Evolutionary conservation across 148 eudicot genomes (phyloP).

Genomic region (Diospyros lotus): DNA sequence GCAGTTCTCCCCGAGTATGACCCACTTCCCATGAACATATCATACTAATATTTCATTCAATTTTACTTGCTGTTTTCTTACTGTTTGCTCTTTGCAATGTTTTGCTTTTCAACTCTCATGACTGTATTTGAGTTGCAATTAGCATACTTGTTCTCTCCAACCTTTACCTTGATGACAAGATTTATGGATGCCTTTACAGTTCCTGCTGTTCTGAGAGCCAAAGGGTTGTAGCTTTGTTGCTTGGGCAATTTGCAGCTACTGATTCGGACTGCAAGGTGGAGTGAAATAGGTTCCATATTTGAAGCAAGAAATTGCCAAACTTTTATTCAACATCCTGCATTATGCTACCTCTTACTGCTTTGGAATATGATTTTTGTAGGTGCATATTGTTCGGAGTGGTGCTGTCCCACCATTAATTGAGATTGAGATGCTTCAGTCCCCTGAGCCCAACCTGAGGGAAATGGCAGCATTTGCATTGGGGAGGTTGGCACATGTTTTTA

Average conservation of each 20-base stretch:
- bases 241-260: conserved; percentile 95
- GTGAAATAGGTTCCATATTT: background rate
- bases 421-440: conserved; percentile 64
- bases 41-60: background rate
- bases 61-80: background rate
- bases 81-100: background rate
- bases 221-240: conserved; percentile 90
- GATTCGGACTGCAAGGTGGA: conserved; percentile 96
- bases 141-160: background rate
- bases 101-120: background rate
- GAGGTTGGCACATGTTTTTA: conserved; percentile 82
- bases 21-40: too few relatives aligned
- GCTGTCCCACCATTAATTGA: conserved; percentile 79
- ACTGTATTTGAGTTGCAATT: background rate
- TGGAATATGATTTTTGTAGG: conserved; percentile 30
- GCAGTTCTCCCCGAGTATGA: too few relatives aligned
- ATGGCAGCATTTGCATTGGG: conserved; percentile 97
- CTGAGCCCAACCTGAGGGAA: conserved; percentile 68
- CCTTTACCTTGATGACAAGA: background rate
- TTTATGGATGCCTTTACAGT: conserved; percentile 32
- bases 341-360: background rate
- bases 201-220: conserved; percentile 88
- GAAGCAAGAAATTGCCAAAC: background rate
- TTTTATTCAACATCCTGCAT: background rate
- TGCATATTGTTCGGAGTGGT: conserved; percentile 92